Base-by-base conservation (phyloP, 352 stramenopile species). In the Thalassiosira mediterranea region DNA sequence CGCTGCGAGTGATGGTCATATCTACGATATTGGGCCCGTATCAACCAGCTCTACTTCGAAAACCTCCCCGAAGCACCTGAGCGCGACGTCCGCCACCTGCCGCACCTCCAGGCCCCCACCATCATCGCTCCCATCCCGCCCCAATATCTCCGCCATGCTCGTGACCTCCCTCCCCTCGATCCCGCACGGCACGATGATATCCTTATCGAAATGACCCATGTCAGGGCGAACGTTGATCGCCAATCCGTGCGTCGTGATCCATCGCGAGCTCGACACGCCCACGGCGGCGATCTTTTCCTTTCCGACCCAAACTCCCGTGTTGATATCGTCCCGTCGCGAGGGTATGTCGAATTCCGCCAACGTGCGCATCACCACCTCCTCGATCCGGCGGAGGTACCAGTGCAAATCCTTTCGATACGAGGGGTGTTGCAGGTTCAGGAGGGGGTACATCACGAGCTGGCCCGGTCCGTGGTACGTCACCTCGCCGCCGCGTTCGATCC, bases 241-340 rank as follows among this genome's bases (percentile, higher is more conserved):
- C 80, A 98, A 97, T 29, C 97, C 97, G 78, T 99, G 97, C 80
- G 97, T 98, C 5, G 97, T 99, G 57, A 99, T 96, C 97, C 97
- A 99, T 48, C 93, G 85, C 49, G 93, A 97, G 1, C 94, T 94
- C 32, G 96, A 96, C 10, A 98, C 96, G 5, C 97, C 97, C 15
- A 99, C 94, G 0, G 97, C 96, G 10, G 95, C 95, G 72, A 99
- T 96, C 82, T 99, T 99, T 34, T 91, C 84, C n/a, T 92, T 56
- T 29, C 81, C 76, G 4, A 99, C 96, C 96, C 96, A 99, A 17
- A 99, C 97, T 11, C 75, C 83, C 2, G 84, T 90, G 58, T 90
- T 83, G 7, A 83, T 78, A 7, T 81, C 65, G 74, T 91, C 87
- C 15, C 84, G 62, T 31, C 48, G 52, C 1, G 70, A 79, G 46